Evolutionary conservation across 2,329 filamentous ascomycete species (phyloP).

Genomic region (Hysterium pulicare): DNA sequence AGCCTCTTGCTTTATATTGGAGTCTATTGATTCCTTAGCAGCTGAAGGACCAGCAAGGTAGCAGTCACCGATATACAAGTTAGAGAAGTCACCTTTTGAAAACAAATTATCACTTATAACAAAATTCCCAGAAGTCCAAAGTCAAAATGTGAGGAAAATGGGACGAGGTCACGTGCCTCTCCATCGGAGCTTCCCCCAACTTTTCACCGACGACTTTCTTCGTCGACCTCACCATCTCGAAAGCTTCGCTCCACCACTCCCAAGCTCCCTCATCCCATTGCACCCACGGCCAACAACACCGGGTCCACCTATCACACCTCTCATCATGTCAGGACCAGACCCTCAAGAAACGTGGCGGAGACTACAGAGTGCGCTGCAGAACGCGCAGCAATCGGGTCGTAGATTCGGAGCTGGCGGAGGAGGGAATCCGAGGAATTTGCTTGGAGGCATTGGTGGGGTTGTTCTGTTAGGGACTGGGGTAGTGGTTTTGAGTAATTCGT

Average conservation of each 20-base stretch:
- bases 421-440: constrained; percentile 48
- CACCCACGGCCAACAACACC: constrained; percentile 18
- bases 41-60: no score
- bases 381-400: constrained; percentile 47
- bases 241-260: constrained; percentile 2
- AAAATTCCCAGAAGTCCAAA: no score
- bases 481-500: constrained; percentile 58
- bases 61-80: no score
- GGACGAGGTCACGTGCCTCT: constrained; percentile 11
- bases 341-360: constrained; percentile 65
- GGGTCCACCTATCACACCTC: constrained; percentile 11
- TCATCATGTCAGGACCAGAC: constrained; percentile 44
- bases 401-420: constrained; percentile 50
- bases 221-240: constrained; percentile 27
- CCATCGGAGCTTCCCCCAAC: constrained; percentile 17
- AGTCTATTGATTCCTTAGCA: no score
- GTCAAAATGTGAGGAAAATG: background rate
- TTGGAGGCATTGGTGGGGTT: constrained; percentile 53
- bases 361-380: constrained; percentile 59
- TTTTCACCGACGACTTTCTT: constrained; percentile 27
- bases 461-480: constrained; percentile 54
- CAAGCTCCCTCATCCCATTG: constrained; percentile 11
- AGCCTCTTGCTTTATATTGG: no score
- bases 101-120: no score
- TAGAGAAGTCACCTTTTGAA: no score